These are phyloP conservation scores for Astrothelium macrocarpum DNA, from an alignment of 495 filamentous ascomycete genomes.

Conservation along the genomic window DNA sequence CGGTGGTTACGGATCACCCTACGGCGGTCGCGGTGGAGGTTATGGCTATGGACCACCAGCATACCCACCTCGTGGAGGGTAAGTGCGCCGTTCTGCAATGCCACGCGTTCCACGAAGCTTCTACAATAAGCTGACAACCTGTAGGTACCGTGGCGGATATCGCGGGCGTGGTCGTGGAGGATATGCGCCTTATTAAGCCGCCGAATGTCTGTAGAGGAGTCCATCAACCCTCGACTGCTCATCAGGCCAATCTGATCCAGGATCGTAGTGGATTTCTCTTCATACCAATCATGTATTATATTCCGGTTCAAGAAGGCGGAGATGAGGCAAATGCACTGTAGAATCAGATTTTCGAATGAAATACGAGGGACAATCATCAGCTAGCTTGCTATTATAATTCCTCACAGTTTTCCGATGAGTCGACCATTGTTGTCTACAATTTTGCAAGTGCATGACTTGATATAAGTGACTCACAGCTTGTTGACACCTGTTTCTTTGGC, in stretches of 20 bases:
- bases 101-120: not conserved
- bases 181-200: conserved; percentile 22
- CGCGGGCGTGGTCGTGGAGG: conserved; percentile 22
- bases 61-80: conserved; percentile 17
- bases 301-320: not conserved
- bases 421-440: too few species aligned
- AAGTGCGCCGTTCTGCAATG: conserved; percentile 12
- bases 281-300: not conserved
- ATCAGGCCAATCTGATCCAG: not conserved
- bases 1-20: conserved; percentile 55
- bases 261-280: not conserved
- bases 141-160: conserved; percentile 27
- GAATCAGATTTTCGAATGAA: not conserved
- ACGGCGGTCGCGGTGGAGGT: conserved; percentile 49
- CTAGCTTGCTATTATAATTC: not conserved
- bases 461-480: too few species aligned
- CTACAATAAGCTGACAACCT: not conserved
- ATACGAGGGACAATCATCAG: not conserved
- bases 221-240: not conserved
- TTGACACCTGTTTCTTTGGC: too few species aligned
- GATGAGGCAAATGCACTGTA: not conserved
- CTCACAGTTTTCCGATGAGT: not conserved
- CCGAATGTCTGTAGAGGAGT: not conserved
- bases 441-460: too few species aligned
- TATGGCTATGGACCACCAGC: conserved; percentile 24